Percentiles rank a stretch among this genome's conserved stretches.
These are phyloP conservation scores for Neonothopanus nambi DNA, from an alignment of 1,284 basidiomycete genomes.

Conservation along the genomic window DNA sequence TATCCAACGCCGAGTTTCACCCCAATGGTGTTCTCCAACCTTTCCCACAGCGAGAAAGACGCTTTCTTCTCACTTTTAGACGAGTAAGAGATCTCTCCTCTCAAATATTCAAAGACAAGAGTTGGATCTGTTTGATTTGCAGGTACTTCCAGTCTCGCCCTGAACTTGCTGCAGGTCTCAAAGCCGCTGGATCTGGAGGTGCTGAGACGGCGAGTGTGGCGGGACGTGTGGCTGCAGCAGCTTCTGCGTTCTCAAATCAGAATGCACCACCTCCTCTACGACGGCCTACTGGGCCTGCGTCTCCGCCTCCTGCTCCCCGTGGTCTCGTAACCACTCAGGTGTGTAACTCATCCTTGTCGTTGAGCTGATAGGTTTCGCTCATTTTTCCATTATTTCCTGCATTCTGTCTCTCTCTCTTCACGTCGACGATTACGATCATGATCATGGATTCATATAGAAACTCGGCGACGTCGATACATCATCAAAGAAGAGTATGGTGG, in stretches of 20 bases:
- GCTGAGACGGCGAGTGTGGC: conserved; percentile 32
- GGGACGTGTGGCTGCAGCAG: conserved; percentile 53
- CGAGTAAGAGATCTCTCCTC: conserved; percentile 49
- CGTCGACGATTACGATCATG: too few relatives aligned
- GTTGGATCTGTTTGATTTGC: not conserved
- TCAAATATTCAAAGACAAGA: not conserved
- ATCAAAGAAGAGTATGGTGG: conserved; percentile 50
- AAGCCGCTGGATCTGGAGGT: conserved; percentile 14
- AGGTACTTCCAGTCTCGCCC: conserved; percentile 81
- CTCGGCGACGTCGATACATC: conserved; percentile 60
- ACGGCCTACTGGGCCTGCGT: conserved; percentile 2
- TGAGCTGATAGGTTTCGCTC: not conserved
- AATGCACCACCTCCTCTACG: conserved; percentile 11
- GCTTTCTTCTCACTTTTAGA: conserved; percentile 78
- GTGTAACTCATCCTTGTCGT: conserved; percentile 10
- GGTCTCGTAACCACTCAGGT: conserved; percentile 31
- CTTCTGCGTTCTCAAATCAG: conserved; percentile 35
- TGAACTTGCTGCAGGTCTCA: conserved; percentile 47
- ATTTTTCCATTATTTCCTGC: not conserved
- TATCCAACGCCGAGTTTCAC: not conserved
- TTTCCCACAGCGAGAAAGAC: conserved; percentile 66
- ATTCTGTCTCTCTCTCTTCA: conserved; percentile 3
- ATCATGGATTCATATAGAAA: conserved; percentile 37
- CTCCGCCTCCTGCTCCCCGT: not conserved
- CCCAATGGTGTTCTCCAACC: conserved; percentile 68